A percentile compares a stretch with the other conserved stretches of the same genome.
Conservation (phyloP, 352 stramenopile species). For the Aphanomyces astaci region DNA sequence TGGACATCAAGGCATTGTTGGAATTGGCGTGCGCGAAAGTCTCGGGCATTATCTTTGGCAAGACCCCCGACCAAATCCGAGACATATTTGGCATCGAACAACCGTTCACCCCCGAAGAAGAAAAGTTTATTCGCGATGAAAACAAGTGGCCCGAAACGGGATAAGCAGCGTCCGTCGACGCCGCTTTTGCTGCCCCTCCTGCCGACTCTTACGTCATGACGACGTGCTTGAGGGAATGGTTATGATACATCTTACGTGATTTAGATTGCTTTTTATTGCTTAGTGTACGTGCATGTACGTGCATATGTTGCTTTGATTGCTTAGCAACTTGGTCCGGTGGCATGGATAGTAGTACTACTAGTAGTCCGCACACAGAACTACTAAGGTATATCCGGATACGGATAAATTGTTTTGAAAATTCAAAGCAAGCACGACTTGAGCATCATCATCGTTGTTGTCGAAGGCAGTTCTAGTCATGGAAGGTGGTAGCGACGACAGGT, state of each 20-base stretch:
- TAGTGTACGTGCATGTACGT: too few species aligned
- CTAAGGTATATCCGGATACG: conserved; percentile 1
- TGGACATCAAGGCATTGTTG: conserved; percentile 61
- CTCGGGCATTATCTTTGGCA: conserved; percentile 53
- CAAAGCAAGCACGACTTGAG: neutral
- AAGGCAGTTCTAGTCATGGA: too few species aligned
- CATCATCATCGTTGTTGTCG: neutral
- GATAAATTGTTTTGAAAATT: conserved; percentile 11
- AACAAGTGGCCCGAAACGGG: conserved; percentile 58
- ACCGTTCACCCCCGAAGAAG: conserved; percentile 56
- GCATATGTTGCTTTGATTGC: too few species aligned
- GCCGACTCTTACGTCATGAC: too few species aligned
- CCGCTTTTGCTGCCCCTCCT: too few species aligned
- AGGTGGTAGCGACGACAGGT: neutral
- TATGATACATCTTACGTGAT: too few species aligned
- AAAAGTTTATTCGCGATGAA: conserved; percentile 53
- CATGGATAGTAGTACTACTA: too few species aligned
- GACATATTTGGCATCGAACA: conserved; percentile 50
- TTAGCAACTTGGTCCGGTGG: too few species aligned
- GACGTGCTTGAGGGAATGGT: too few species aligned
- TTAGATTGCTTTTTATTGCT: too few species aligned
- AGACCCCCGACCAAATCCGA: conserved; percentile 53
- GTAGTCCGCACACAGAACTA: too few species aligned
- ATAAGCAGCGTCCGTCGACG: too few species aligned
- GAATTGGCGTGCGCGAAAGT: conserved; percentile 52